Evolutionary conservation across 495 filamentous ascomycete species (phyloP), one percentile per base, ranked within the genome.

Genomic region (Aspergillus diversus): DNA sequence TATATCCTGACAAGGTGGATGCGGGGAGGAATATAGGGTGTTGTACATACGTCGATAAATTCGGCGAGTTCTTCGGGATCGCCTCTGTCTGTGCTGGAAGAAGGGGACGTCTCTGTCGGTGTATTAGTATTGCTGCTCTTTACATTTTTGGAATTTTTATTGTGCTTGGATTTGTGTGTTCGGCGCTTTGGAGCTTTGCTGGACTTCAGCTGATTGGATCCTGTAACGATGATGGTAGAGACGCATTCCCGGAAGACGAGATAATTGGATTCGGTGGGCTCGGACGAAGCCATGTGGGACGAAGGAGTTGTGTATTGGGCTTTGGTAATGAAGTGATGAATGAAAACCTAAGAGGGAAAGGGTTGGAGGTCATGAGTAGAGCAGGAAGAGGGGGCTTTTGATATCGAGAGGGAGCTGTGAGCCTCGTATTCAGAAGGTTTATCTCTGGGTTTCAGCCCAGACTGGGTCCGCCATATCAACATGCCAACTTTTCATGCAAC

Each of bases 61-160:
- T 94, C 92, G 49, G 81, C 83, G 33, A 93, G 75, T 54, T 92
- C 91, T 60, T 87, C 88, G 8, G 85, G 84, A 67, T 86, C 82
- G 5, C 75, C 67, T 57, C 68, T 63, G 39, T 61, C 64, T 46
- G 47, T 63, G 46, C 17, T 46, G 21, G 35, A 5, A 16, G 34
- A 1, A 50, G 47, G 5, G 8, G 47, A 5, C 2, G 47, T 49
- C 4, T 16, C 47, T 5, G 47, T 16, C 8, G 47, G 15, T 16
- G 47, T 17, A 50, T 9, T 17, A 17, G 46, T 4, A 49, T 7
- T n/a, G 16, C 16, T 50, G n/a, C n/a, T n/a, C 7, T 43, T 43
- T n/a, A 4, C n/a, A 11, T 9, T 43, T 17, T 50, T 17, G 5
- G 47, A 1, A 27, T 17, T 50, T 7, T 9, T 27, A 8, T 46